Evolutionary conservation across 2,329 filamentous ascomycete species (phyloP).

Genomic region (Aspergillus quadrilineatus): DNA sequence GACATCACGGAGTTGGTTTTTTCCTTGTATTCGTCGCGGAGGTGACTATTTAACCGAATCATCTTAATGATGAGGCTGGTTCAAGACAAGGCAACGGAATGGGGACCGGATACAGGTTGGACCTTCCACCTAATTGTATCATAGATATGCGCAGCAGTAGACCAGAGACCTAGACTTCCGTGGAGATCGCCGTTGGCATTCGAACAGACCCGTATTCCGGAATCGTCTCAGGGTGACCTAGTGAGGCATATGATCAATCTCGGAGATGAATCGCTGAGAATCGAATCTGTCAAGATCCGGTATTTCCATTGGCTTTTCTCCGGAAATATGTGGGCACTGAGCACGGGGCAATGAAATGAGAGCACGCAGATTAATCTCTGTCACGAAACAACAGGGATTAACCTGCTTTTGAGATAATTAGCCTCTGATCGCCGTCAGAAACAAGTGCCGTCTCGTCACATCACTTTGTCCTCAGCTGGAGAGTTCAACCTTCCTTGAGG

Average conservation of each 20-base stretch:
- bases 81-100: not conserved
- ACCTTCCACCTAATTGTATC: not conserved
- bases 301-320: not conserved
- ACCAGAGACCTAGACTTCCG: not conserved
- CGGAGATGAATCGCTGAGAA: not conserved
- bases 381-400: constrained; percentile 8
- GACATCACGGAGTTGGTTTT: not conserved
- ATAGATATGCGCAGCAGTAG: not conserved
- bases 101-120: not conserved
- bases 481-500: not conserved
- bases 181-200: not conserved
- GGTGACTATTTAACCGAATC: not conserved
- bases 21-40: not conserved
- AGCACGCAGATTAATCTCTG: constrained; percentile 1
- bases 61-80: not conserved
- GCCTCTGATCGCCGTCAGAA: constrained; percentile 4
- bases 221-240: not conserved
- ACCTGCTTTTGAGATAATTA: constrained; percentile 5
- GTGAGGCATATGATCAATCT: not conserved
- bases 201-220: not conserved
- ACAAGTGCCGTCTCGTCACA: constrained; percentile 4
- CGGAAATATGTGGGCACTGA: not conserved
- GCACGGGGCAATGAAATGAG: not conserved
- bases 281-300: not conserved
- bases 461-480: not conserved